Percentiles rank a stretch among this genome's conserved stretches.
phyloP scores from a whole-genome alignment of 805 yeast species.

The Wickerhamomyces sydowiorum region DNA sequence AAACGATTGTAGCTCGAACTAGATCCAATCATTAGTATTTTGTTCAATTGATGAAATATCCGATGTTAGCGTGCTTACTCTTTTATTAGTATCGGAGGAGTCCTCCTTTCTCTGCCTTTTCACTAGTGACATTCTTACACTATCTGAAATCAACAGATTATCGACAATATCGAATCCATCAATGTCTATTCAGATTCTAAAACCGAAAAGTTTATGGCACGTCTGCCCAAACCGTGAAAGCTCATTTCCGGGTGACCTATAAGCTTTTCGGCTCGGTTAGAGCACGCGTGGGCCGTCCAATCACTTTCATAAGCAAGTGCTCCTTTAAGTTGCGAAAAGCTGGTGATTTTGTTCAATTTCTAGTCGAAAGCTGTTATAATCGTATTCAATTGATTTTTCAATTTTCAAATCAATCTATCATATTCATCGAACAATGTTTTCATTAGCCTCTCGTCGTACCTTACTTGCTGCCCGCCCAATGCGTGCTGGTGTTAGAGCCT shows the following conservation, averaged over 20 bases:
- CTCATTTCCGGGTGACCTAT: neutral
- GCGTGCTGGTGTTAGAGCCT: conserved; percentile 21
- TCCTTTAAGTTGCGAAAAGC: neutral
- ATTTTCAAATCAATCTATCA: conserved; percentile 1
- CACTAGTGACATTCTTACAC: conserved; percentile 25
- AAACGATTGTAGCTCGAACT: conserved; percentile 18
- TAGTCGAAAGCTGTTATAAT: neutral
- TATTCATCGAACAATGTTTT: conserved; percentile 14
- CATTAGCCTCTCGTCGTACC: conserved; percentile 33
- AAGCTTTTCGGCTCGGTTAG: neutral
- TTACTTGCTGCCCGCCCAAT: conserved; percentile 23
- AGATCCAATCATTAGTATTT: too few relatives aligned
- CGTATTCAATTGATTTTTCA: conserved; percentile 12
- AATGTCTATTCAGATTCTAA: too few relatives aligned
- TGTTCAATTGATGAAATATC: too few relatives aligned
- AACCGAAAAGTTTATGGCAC: neutral
- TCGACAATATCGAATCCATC: too few relatives aligned
- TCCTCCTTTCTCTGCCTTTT: conserved; percentile 26
- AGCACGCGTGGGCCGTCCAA: neutral
- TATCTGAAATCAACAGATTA: neutral
- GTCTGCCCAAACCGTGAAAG: neutral
- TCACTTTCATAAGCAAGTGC: neutral
- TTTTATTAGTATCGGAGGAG: neutral
- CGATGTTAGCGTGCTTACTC: neutral
- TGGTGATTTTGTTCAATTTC: neutral